Base-by-base conservation (phyloP, 2,329 filamentous ascomycete species). In the Elsinoe fawcettii region DNA sequence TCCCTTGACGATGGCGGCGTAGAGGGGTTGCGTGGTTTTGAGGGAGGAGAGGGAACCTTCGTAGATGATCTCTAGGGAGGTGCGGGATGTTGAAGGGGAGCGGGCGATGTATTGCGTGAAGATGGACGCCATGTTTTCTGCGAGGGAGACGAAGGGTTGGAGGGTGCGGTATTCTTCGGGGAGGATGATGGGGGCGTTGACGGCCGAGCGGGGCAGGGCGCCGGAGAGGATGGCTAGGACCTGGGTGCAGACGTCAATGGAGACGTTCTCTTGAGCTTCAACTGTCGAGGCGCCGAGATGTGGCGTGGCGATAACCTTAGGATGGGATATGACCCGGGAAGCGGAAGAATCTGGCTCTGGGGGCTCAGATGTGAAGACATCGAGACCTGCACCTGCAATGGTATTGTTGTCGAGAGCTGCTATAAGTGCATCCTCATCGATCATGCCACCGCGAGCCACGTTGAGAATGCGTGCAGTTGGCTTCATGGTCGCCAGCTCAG, bases 261-360 rank as follows among this genome's bases (percentile, higher is more conserved):
- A 88, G 2, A 91, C 88, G 60, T 90, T 91, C 66, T 92, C 87
- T 69, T 93, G 88, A 0, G 88, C 88, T 75, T 93, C 88, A 32
- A 87, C 79, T 0, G 88, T 93, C 0, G 84, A 88, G 0, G 88
- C 88, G 6, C 88, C 88, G 0, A 93, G 76, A 68, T 93, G 88
- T 1, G 88, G 88, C 6, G 88, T 92, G 1, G 84, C 84, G 1
- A 92, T 83, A 0, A 90, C 87, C 62, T 82, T 85, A 0, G 84
- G 80, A 63, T 92, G 88, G 8, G 75, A 76, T 58, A 87, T 80
- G 7, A 93, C 75, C 44, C 76, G 77, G 9, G 77, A 78, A 1
- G 87, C 85, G 3, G 79, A 74, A 1, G 84, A 84, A 32, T 75
- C 74, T 32, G 74, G 67, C n/a, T 75, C 66, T 0, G 85, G 84